Conservation (phyloP, 148 eudicot genomes). For the Tetragonia tetragonoides region DNA sequence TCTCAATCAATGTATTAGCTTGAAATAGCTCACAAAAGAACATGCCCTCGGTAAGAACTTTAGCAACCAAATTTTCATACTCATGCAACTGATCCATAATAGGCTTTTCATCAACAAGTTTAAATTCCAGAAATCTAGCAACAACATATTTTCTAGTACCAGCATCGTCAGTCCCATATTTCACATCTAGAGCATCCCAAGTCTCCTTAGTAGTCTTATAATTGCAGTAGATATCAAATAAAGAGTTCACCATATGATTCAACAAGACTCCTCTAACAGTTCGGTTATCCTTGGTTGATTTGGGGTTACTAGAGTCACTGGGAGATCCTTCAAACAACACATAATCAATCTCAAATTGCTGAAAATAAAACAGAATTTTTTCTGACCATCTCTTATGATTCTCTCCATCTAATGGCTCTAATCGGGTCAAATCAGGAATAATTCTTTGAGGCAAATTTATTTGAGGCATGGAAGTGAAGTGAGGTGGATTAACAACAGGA, state of each 20-base stretch:
- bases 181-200: not conserved
- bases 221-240: constrained; percentile 1
- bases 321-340: not conserved
- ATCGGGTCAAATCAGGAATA: not conserved
- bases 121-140: not conserved
- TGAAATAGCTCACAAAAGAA: not conserved
- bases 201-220: not conserved
- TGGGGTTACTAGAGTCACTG: not conserved
- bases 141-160: constrained; percentile 5
- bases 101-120: not conserved
- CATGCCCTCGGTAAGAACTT: not conserved
- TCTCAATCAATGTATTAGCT: constrained; percentile 7
- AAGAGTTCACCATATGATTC: not conserved
- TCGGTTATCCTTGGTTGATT: not conserved
- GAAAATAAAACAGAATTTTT: not conserved
- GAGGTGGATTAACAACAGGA: no score
- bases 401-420: not conserved
- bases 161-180: not conserved
- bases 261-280: not conserved
- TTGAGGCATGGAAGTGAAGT: no score
- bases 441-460: not conserved
- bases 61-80: not conserved
- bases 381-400: not conserved
- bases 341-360: not conserved
- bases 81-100: not conserved